A percentile compares a stretch with the other conserved stretches of the same genome.
Evolutionary conservation across 257 asterid species (phyloP).

Genomic region (Gardenia jasminoides): DNA sequence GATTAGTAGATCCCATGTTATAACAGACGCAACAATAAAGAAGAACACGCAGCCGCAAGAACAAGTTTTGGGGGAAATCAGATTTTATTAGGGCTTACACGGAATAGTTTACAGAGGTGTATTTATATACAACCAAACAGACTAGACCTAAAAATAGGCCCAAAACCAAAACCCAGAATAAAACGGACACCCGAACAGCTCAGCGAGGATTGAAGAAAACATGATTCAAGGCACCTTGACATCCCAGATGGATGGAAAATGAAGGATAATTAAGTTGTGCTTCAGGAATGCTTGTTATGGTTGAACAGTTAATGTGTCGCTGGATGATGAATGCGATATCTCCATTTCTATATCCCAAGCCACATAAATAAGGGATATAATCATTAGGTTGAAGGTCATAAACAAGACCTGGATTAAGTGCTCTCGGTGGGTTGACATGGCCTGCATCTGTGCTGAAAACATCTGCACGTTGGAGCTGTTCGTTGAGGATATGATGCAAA

Average conservation of each 20-base stretch:
- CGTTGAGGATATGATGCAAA: constrained; percentile 8
- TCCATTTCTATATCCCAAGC: constrained; percentile 6
- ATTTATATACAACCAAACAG: too few relatives aligned
- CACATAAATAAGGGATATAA: constrained; percentile 19
- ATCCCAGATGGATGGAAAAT: constrained; percentile 11
- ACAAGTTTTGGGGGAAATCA: too few relatives aligned
- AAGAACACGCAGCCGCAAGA: too few relatives aligned
- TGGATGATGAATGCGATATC: neutral
- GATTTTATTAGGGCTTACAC: too few relatives aligned
- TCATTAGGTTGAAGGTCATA: constrained; percentile 21
- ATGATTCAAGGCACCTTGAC: too few relatives aligned
- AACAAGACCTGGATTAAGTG: constrained; percentile 18
- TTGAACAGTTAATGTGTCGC: neutral
- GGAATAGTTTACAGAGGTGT: too few relatives aligned
- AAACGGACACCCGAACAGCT: too few relatives aligned
- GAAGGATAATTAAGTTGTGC: constrained; percentile 23
- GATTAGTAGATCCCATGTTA: too few relatives aligned
- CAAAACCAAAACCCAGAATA: too few relatives aligned
- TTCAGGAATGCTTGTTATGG: constrained; percentile 8
- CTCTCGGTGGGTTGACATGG: constrained; percentile 20
- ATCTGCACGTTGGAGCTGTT: constrained; percentile 6
- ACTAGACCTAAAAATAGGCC: too few relatives aligned
- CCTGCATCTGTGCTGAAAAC: constrained; percentile 22
- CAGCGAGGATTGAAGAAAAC: too few relatives aligned
- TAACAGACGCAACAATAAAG: too few relatives aligned